Evolutionary conservation across 805 yeast species (phyloP), one percentile per base, ranked within the genome.

Genomic region (Starmera dryadoides): DNA sequence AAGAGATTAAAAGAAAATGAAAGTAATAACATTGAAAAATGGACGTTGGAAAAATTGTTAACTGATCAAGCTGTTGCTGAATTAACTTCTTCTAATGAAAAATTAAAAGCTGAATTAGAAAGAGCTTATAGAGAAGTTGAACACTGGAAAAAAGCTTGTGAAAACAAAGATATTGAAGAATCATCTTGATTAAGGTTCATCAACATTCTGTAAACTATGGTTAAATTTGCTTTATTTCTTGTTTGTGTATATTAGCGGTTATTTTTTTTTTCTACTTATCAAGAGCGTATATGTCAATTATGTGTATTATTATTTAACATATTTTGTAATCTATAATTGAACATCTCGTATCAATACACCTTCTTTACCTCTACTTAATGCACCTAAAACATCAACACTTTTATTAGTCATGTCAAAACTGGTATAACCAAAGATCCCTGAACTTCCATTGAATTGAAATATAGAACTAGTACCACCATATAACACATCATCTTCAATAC

Each of bases 51-150:
- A 62, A 91, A 91, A 65, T 72, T 93, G 45, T 71, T 88, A 46
- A 82, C 91, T 29, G 97, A 89, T 60, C 98, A 91, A 64, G 88
- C 91, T 11, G 82, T 88, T 38, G 77, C 83, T 45, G 96, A 89
- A 62, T 73, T 91, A 49, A 76, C 85, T 38, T 79, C 85, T 32
- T 78, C 88, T 12, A 91, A 89, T 65, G 95, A 87, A 53, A 84
- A 86, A 62, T 73, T 91, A 59, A 88, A 87, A 64, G 74, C 72
- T 39, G 97, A 89, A 64, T 73, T 91, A 52, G 95, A 86, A 50
- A 80, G 86, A 56, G 94, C 96, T 14, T 91, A 91, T 70, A 74
- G 95, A 49, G 97, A 89, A 57, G 80, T 85, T 41, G 96, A 91
- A 57, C 81, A 75, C 45, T 82, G 88, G 79, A 85, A 88, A 58